Percentiles rank a stretch among this genome's conserved stretches.
These are phyloP conservation scores for Toxoplasma gondii DNA, from an alignment of 169 alveolate species.

Conservation along the genomic window DNA sequence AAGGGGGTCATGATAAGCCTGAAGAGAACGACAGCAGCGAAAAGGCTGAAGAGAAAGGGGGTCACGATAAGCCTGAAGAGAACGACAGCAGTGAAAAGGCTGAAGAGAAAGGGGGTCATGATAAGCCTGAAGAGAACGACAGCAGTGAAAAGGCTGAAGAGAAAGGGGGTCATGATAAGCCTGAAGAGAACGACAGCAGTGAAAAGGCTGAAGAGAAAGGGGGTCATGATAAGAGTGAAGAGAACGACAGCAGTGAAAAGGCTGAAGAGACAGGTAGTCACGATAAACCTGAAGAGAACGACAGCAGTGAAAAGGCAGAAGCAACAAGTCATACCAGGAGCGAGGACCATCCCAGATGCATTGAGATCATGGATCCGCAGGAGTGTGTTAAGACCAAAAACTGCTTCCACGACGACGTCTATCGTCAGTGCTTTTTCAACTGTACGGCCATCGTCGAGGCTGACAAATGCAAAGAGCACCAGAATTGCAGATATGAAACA, in stretches of 20 bases:
- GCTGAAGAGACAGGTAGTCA: neutral
- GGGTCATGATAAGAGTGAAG: too few relatives aligned
- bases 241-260: neutral
- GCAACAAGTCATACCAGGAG: neutral
- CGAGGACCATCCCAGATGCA: constrained; percentile 14
- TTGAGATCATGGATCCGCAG: constrained; percentile 15
- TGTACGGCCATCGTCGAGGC: constrained; percentile 23
- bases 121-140: neutral
- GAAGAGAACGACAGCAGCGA: neutral
- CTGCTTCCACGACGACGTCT: constrained; percentile 54
- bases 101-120: too few relatives aligned
- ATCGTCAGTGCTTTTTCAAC: constrained; percentile 44
- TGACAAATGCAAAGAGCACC: constrained; percentile 45
- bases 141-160: neutral
- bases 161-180: neutral
- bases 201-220: neutral
- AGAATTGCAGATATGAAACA: constrained; percentile 25
- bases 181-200: neutral
- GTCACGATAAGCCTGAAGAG: neutral
- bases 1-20: neutral
- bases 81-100: too few relatives aligned
- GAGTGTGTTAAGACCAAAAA: neutral
- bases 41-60: neutral
- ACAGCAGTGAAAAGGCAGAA: neutral
- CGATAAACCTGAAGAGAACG: neutral